phyloP scores from a whole-genome alignment of 305 asterid species.

The Fraxinus angustifolia region DNA sequence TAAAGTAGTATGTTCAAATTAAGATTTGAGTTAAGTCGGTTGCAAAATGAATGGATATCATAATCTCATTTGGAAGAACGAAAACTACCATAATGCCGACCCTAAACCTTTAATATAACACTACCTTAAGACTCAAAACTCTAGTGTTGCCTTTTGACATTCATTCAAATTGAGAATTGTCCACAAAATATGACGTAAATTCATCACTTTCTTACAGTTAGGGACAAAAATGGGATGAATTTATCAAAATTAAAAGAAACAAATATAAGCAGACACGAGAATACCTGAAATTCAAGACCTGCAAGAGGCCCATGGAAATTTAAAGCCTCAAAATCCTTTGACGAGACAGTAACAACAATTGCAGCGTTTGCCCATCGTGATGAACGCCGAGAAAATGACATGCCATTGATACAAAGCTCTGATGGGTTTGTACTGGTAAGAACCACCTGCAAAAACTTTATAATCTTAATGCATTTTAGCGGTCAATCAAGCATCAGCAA shows the following conservation, averaged over 20 bases:
- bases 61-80: neutral
- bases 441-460: constrained; percentile 67
- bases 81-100: neutral
- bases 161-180: neutral
- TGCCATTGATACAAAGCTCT: constrained; percentile 89
- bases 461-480: constrained; percentile 10
- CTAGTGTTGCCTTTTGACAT: neutral
- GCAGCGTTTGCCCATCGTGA: constrained; percentile 98
- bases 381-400: constrained; percentile 92
- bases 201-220: constrained; percentile 1
- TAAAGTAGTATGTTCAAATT: constrained; percentile 22
- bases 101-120: neutral
- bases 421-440: constrained; percentile 88
- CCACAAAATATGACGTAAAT: neutral
- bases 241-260: constrained; percentile 2
- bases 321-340: constrained; percentile 68
- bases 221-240: neutral
- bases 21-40: neutral
- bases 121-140: neutral
- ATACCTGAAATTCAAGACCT: constrained; percentile 91
- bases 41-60: neutral
- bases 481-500: neutral
- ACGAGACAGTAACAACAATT: constrained; percentile 68
- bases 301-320: constrained; percentile 77
- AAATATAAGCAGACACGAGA: constrained; percentile 5